Evolutionary conservation across 2,329 filamentous ascomycete species (phyloP), one percentile per base, ranked within the genome.

Genomic region (Lizonia empirigonia): DNA sequence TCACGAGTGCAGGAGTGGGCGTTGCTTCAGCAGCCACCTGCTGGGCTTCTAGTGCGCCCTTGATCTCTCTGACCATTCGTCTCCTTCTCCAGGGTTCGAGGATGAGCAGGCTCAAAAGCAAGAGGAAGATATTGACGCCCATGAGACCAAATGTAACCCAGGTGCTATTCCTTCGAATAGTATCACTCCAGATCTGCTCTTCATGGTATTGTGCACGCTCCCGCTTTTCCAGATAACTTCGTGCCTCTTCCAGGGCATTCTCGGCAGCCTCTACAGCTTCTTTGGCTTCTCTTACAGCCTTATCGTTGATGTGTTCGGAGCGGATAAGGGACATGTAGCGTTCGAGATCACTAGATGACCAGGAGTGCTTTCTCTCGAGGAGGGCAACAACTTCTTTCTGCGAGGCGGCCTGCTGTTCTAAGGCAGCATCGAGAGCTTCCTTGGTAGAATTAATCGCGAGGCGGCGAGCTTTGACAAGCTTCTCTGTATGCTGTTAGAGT

Each of bases 101-200:
- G 16, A 94, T 85, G 62, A 96, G 87, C 75, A 97, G 87, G 63
- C 95, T 86, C 15, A 92, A 81, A 44, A 99, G 75, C 69, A 99
- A 90, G 37, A 99, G 76, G 55, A 97, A 72, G 24, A 97, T 89
- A 70, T 99, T 99, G 67, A 97, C 84, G 19, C 93, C 93, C 94
- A 99, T 99, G 55, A 99, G 78, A 0, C 93, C 94, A 86, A 95
- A 97, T 0, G 94, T 99, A 27, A 95, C 93, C 94, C 94, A 99
- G 0, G 94, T 99, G 71, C 89, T 94, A 80, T 96, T 96, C 59
- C 94, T 82, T 27, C 94, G 83, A 70, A 99, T 99, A 64, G 96
- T 93, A 72, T 99, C 94, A 69, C 90, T 96, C 94, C 94, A 99
- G 49, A 99, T 95, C 77, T 99, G 94, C 78, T 99, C 94, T 76